Base-by-base conservation (phyloP, 2,329 filamentous ascomycete genomes). In the Aspergillaceae sp. region DNA sequence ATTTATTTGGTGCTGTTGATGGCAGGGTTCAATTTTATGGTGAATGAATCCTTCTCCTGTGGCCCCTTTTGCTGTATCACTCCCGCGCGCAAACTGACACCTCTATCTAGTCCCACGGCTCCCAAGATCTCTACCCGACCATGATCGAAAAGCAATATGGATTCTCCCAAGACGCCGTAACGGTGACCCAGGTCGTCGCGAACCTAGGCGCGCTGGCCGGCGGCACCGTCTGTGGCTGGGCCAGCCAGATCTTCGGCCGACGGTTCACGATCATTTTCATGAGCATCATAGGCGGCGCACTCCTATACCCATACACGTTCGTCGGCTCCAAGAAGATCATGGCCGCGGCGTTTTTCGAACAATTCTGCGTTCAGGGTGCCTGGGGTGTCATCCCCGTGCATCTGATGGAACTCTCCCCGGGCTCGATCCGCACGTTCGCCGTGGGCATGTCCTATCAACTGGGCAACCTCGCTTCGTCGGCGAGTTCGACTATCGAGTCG, bases 21-120 rank as follows among this genome's bases (percentile, higher is more conserved):
- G 87, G 84, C 87, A 1, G 87, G 87, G 3, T 92, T 94, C 73
- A 94, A 94, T 69, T 94, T 92, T 62, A 89, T 92, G 85, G 70
- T 73, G 55, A 47, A 61, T 52, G 19, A 19, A 19, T 19, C 19
- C 19, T 19, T 19, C 19, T 42, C 9, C 29, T 37, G 5, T 7
- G 19, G 19, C 19, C 19, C 19, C 38, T 41, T 8, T 28, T 27
- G 7, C 10, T 40, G 5, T 35, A 7, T 35, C 42, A 9, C 29
- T 30, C 9, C 36, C 5, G 11, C 26, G 44, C 19, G 19, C 19
- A 30, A 34, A 35, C 49, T 55, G 42, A 60, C 42, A 29, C 26
- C 5, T 19, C 19, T 42, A 5, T 44, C 37, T 47, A 68, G 66
- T 86, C 82, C 11, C 86, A 90, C 61, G 86, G 86, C 45, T 84